Evolutionary conservation across 345 rosid species (phyloP).

Genomic region (Geranium rotundifolium): DNA sequence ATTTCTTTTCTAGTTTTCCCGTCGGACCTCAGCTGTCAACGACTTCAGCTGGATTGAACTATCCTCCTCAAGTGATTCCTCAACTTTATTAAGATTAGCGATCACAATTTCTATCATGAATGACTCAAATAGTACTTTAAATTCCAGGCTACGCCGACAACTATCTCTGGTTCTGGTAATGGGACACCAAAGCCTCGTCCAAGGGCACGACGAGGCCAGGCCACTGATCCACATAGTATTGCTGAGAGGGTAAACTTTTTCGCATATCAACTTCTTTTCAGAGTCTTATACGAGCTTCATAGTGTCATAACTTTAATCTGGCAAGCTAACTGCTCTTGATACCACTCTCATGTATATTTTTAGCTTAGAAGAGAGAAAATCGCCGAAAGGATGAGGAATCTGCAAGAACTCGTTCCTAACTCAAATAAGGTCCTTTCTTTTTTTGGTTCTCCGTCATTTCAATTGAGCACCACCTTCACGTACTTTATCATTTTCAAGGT

Average conservation of each 20-base stretch:
- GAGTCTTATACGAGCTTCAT: background rate
- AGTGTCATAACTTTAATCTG: background rate
- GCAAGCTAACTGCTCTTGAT: too few species aligned
- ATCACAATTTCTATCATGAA: background rate
- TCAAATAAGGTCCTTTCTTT: conserved; percentile 33
- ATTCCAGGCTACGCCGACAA: conserved; percentile 19
- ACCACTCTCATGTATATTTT: conserved; percentile 2
- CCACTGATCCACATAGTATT: conserved; percentile 62
- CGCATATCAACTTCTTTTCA: background rate
- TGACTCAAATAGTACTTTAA: background rate
- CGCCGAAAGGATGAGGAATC: conserved; percentile 53
- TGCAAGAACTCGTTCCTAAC: conserved; percentile 56
- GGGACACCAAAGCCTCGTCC: conserved; percentile 33
- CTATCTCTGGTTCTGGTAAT: conserved; percentile 13
- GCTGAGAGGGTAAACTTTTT: conserved; percentile 41
- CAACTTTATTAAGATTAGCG: background rate
- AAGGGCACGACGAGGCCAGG: conserved; percentile 62
- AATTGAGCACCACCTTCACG: too few species aligned
- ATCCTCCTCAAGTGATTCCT: conserved; percentile 9
- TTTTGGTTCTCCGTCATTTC: background rate
- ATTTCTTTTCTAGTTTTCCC: too few species aligned
- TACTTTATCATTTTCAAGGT: background rate
- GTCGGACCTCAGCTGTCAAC: background rate
- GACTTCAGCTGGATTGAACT: background rate
- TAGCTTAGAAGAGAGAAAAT: conserved; percentile 57